phyloP scores from a whole-genome alignment of 2,329 filamentous ascomycete genomes.

The Rhexocercosporidium sp. region DNA sequence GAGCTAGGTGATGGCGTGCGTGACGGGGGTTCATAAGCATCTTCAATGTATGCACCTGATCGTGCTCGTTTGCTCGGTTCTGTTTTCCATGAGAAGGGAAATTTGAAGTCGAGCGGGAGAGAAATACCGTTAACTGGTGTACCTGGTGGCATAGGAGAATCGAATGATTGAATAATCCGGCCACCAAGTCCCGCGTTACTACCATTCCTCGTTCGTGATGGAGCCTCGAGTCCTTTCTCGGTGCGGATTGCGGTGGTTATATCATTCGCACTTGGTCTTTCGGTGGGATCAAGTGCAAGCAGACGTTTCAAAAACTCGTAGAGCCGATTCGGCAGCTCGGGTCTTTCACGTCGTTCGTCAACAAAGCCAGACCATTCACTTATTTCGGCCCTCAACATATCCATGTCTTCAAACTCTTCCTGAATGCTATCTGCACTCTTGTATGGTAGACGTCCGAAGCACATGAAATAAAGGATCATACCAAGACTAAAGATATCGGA shows the following conservation, averaged over 20 bases:
- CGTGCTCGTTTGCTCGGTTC: constrained; percentile 37
- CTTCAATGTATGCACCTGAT: constrained; percentile 40
- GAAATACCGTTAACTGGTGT: constrained; percentile 38
- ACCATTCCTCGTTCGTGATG: constrained; percentile 34
- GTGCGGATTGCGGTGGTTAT: constrained; percentile 61
- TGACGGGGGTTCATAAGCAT: constrained; percentile 32
- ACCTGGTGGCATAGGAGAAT: constrained; percentile 39
- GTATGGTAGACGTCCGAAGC: constrained; percentile 89
- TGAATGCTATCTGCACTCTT: constrained; percentile 80
- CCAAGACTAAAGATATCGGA: constrained; percentile 98
- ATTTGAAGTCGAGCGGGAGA: constrained; percentile 8
- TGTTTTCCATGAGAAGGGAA: constrained; percentile 20
- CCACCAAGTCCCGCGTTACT: constrained; percentile 35
- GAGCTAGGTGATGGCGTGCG: constrained; percentile 25
- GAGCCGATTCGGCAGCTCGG: constrained; percentile 83
- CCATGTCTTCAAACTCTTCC: constrained; percentile 91
- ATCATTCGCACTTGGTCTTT: constrained; percentile 84
- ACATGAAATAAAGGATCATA: constrained; percentile 99
- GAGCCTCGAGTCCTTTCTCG: constrained; percentile 40
- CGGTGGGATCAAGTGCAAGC: constrained; percentile 75
- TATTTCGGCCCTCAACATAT: constrained; percentile 84
- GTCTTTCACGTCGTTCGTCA: constrained; percentile 73
- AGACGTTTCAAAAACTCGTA: constrained; percentile 85
- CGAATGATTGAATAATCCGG: constrained; percentile 40
- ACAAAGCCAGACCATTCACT: constrained; percentile 86